These are phyloP conservation scores for Dacryopinax primogenitus DNA, from an alignment of 768 basidiomycete genomes.

Conservation along the genomic window DNA sequence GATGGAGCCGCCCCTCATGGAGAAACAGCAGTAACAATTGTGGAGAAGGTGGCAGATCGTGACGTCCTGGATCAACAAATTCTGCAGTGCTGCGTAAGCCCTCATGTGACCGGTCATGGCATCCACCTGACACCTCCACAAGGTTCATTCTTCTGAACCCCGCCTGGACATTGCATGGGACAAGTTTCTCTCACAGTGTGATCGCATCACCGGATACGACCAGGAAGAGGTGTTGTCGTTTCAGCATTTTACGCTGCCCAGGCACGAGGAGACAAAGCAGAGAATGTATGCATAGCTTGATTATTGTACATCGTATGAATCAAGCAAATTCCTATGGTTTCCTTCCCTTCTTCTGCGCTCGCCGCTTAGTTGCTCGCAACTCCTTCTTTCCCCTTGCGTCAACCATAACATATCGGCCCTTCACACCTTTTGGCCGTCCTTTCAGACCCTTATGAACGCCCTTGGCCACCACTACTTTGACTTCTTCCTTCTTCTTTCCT, in stretches of 20 bases:
- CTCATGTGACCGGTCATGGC: not conserved
- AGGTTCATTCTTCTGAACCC: constrained; percentile 38
- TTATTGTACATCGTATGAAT: not conserved
- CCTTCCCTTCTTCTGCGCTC: constrained; percentile 49
- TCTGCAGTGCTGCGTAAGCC: constrained; percentile 42
- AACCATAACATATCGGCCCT: constrained; percentile 90
- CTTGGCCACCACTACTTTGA: constrained; percentile 84
- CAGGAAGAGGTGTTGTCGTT: constrained; percentile 17
- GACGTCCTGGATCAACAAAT: constrained; percentile 39
- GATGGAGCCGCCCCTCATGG: constrained; percentile 11
- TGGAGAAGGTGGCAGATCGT: constrained; percentile 42
- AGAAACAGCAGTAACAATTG: constrained; percentile 18
- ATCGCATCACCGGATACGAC: constrained; percentile 30
- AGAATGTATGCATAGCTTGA: not conserved
- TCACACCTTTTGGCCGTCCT: constrained; percentile 89
- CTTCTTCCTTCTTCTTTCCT: constrained; percentile 51
- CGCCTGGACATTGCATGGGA: constrained; percentile 35
- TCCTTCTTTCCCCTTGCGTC: constrained; percentile 90
- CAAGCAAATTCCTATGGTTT: not conserved
- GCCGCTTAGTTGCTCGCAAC: constrained; percentile 73
- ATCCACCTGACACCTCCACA: constrained; percentile 10
- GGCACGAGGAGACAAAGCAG: not conserved
- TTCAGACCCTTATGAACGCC: constrained; percentile 80
- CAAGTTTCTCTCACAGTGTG: constrained; percentile 34
- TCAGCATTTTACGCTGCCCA: constrained; percentile 19